Conservation (phyloP, 169 alveolate species). For the Eimeria praecox region DNA sequence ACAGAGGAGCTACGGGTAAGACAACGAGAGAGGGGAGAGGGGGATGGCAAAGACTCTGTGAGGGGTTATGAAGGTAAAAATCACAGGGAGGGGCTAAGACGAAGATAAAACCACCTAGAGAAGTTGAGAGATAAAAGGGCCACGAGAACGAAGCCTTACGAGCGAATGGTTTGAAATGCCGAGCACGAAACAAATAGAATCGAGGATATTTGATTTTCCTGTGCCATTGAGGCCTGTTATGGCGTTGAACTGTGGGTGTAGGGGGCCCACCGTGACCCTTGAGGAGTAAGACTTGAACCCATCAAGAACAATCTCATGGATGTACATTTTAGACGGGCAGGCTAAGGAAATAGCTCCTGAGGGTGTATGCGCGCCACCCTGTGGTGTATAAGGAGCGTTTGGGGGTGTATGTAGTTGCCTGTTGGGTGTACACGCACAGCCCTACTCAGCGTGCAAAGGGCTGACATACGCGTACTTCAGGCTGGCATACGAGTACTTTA, state of each 20-base stretch:
- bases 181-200: slow-evolving; percentile 97
- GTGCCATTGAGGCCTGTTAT: slow-evolving; percentile 99
- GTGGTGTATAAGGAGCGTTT: no score
- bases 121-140: not conserved
- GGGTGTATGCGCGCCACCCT: not conserved
- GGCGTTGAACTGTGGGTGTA: slow-evolving; percentile 95
- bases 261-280: slow-evolving; percentile 75
- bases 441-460: not conserved
- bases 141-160: slow-evolving; percentile 21
- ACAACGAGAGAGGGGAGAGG: no score
- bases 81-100: not conserved
- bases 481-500: not conserved
- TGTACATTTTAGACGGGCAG: slow-evolving; percentile 92
- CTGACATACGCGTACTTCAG: not conserved
- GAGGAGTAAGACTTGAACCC: slow-evolving; percentile 96
- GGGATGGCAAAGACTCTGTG: no score
- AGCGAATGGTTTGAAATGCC: slow-evolving; percentile 67
- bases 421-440: not conserved
- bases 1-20: no score
- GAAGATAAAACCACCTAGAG: not conserved
- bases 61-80: not conserved
- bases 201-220: slow-evolving; percentile 99
- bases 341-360: not conserved
- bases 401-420: not conserved
- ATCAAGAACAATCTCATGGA: slow-evolving; percentile 96